phyloP scores from a whole-genome alignment of 345 rosid species.

The Salix viminalis region DNA sequence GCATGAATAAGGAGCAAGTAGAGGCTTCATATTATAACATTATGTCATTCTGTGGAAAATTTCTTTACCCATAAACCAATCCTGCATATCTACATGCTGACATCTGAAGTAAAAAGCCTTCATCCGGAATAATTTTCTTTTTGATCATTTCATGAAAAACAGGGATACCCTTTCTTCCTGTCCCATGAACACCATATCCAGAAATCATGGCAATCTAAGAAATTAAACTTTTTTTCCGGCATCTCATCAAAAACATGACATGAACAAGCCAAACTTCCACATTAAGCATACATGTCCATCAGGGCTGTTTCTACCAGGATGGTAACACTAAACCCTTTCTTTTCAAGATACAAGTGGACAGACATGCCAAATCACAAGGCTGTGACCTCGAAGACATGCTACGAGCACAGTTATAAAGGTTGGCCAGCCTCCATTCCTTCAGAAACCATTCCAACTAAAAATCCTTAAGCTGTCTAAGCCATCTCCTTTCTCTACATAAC shows the following conservation, averaged over 20 bases:
- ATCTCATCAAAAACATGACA: no score
- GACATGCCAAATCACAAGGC: conserved; percentile 31
- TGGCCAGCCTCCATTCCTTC: conserved; percentile 22
- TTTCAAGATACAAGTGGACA: conserved; percentile 21
- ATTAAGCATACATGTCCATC: no score
- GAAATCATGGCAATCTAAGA: conserved; percentile 28
- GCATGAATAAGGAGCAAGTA: no score
- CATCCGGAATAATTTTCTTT: conserved; percentile 17
- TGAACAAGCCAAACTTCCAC: no score
- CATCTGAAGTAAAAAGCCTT: conserved; percentile 22
- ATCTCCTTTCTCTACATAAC: neutral
- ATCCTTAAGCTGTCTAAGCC: conserved; percentile 27
- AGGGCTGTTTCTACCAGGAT: no score
- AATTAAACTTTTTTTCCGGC: neutral
- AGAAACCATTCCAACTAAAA: conserved; percentile 27
- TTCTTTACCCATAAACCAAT: no score
- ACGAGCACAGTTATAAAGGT: conserved; percentile 21
- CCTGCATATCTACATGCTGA: neutral
- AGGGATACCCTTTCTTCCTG: conserved; percentile 24
- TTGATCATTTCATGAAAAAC: conserved; percentile 18
- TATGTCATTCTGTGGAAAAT: no score
- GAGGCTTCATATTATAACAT: no score
- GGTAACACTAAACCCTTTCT: conserved; percentile 14
- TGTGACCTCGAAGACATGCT: conserved; percentile 23
- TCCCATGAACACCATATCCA: conserved; percentile 24